Evolutionary conservation across 1,139 yeast species (phyloP).

Genomic region (Scheffersomyces segobiensis): DNA sequence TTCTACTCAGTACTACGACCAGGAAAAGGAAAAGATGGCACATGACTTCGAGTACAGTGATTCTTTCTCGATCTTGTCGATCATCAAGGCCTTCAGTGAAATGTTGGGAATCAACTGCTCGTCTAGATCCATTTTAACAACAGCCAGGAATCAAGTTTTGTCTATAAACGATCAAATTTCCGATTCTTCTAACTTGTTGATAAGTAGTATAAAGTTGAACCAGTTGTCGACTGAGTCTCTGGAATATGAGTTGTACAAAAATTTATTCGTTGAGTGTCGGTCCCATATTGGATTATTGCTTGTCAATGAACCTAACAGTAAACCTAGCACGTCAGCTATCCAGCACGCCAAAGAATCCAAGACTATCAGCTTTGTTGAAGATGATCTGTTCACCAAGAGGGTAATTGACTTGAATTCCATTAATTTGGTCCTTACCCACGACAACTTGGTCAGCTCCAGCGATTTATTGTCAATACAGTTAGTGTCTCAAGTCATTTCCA

Average conservation of each 20-base stretch:
- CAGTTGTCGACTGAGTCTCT: constrained; percentile 20
- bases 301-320: constrained; percentile 13
- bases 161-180: constrained; percentile 33
- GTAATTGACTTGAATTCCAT: constrained; percentile 19
- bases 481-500: constrained; percentile 19
- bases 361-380: neutral
- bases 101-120: constrained; percentile 49
- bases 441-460: constrained; percentile 33
- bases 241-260: constrained; percentile 23
- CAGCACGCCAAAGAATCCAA: neutral
- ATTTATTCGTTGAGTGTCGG: constrained; percentile 24
- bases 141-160: constrained; percentile 32
- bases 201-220: constrained; percentile 24
- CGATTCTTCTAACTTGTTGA: constrained; percentile 24
- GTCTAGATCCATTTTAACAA: constrained; percentile 54
- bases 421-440: constrained; percentile 30
- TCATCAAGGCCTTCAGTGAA: constrained; percentile 55
- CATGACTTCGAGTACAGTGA: constrained; percentile 33
- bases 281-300: constrained; percentile 36
- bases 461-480: constrained; percentile 34
- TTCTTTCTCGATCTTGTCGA: constrained; percentile 50
- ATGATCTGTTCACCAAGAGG: constrained; percentile 8
- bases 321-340: constrained; percentile 1
- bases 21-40: constrained; percentile 7
- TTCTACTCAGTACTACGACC: constrained; percentile 14